phyloP scores from a whole-genome alignment of 2,329 filamentous ascomycete genomes.

The Tothia fuscella region DNA sequence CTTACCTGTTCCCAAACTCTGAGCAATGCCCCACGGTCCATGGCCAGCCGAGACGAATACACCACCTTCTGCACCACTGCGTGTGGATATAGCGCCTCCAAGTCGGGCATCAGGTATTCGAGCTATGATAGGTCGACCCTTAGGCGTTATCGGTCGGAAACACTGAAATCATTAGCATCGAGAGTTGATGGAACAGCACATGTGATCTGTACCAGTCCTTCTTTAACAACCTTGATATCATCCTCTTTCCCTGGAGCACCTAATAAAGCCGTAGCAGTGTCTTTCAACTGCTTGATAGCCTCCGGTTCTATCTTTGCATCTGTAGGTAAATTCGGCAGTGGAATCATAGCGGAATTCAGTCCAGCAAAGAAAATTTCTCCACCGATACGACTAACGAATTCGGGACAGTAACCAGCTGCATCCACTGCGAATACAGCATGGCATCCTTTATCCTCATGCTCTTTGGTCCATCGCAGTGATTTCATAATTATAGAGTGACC shows the following conservation, averaged over 20 bases:
- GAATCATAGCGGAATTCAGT: slow-evolving; percentile 49
- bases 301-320: slow-evolving; percentile 35
- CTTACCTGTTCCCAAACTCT: slow-evolving; percentile 53
- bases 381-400: slow-evolving; percentile 55
- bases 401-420: slow-evolving; percentile 49
- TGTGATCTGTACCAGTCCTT: no score
- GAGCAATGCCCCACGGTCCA: slow-evolving; percentile 54
- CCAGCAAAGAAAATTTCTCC: slow-evolving; percentile 65
- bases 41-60: slow-evolving; percentile 63
- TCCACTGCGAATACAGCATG: slow-evolving; percentile 59
- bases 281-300: slow-evolving; percentile 39
- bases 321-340: slow-evolving; percentile 46
- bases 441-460: slow-evolving; percentile 36
- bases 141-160: slow-evolving; percentile 57
- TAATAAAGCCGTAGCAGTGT: slow-evolving; percentile 38
- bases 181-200: slow-evolving; percentile 10
- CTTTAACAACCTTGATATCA: slow-evolving; percentile 50
- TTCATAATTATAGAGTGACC: slow-evolving; percentile 61
- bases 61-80: slow-evolving; percentile 38
- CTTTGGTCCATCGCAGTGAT: slow-evolving; percentile 41
- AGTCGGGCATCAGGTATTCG: slow-evolving; percentile 45
- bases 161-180: slow-evolving; percentile 35
- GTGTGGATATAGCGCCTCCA: slow-evolving; percentile 35
- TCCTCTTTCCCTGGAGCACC: slow-evolving; percentile 29
- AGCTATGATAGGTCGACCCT: slow-evolving; percentile 51